Evolutionary conservation across 352 stramenopile species (phyloP), one percentile per base, ranked within the genome.

Genomic region (Pythium coloratum): DNA sequence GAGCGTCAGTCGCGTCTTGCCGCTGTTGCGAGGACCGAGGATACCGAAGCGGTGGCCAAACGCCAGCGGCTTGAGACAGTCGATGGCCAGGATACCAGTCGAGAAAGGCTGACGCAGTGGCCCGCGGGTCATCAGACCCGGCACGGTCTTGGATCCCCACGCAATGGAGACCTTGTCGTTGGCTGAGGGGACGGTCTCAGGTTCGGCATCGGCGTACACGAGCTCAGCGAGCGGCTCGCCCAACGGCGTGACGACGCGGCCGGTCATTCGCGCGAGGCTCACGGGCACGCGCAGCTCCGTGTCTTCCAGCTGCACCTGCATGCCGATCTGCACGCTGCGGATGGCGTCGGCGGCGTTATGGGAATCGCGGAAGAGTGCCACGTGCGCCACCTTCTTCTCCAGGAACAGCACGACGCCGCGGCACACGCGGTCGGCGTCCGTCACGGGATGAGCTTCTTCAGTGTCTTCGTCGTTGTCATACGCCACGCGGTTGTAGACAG

Each of bases 21-120:
- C 86, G 10, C 75, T 82, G 67, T 92, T 89, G 24, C 73, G 75
- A 1, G 84, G 86, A 0, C 86, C 86, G 16, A 92, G 59, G 9
- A 94, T 62, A 0, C 71, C 86, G 44, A 94, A 82, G 6, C 86
- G 82, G 40, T 92, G 82, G 13, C 86, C 86, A 46, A 77, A 80
- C 20, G 82, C 86, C 53, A 94, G 75, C 1, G 86, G 86, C 65
- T 92, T 81, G 38, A 94, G 70, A 67, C 86, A 94, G 64, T 94
- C 86, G 51, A 94, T 77, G 13, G 83, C 84, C 55, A 90, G 56
- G 14, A 94, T 70, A 0, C 84, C 84, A 2, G 86, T 94, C 10
- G 80, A 64, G 33, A 91, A 86, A 1, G 84, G 71, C 12, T 78
- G 67, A n/a, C 68, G 73, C 16, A 94, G 67, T 24, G 81, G 75